Evolutionary conservation across 169 alveolate genomes (phyloP), one percentile per base, ranked within the genome.

Genomic region (Plasmodium knowlesi): DNA sequence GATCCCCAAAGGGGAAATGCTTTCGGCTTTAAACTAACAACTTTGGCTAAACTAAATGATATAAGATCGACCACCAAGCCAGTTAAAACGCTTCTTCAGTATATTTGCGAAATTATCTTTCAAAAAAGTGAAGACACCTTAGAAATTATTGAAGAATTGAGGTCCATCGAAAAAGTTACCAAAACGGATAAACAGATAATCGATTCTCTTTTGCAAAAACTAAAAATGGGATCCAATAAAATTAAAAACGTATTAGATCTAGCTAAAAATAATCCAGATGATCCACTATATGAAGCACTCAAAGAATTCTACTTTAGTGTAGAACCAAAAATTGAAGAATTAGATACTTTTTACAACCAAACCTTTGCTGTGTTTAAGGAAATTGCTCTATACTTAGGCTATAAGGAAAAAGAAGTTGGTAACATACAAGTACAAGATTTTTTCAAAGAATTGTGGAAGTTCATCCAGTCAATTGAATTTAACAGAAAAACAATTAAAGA

Each of bases 1-100:
- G 98, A 97, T 92, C 96, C 98, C 8, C 97, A 96, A 86, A 96
- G 97, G 96, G 98, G 98, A 53, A 96, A 97, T 84, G 98, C 98
- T 3, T 96, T 95, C 61, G 98, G 98, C 50, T 97, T 97, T 96
- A 97, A 97, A 93, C 96, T 98, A 93, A 96, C 98, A 32, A 97
- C 98, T 0, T 88, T 96, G 71, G 84, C 98, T 30, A 97, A 97
- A 93, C 92, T 97, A 54, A 95, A 96, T 83, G 98, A 97, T 82
- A 95, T 97, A 41, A 83, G 98, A 19, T 96, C 98, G 2, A 97
- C 98, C 14, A 97, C 98, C 25, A 97, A 97, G 54, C 98, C 98
- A 16, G 95, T 96, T n/a, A 95, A 96, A 93, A 97, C 98, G 14
- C 89, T 97, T 76, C 74, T 97, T 54, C 98, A 97, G 71, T 97